These are phyloP conservation scores for Arbutus unedo DNA, from an alignment of 148 eudicot genomes.

Conservation along the genomic window DNA sequence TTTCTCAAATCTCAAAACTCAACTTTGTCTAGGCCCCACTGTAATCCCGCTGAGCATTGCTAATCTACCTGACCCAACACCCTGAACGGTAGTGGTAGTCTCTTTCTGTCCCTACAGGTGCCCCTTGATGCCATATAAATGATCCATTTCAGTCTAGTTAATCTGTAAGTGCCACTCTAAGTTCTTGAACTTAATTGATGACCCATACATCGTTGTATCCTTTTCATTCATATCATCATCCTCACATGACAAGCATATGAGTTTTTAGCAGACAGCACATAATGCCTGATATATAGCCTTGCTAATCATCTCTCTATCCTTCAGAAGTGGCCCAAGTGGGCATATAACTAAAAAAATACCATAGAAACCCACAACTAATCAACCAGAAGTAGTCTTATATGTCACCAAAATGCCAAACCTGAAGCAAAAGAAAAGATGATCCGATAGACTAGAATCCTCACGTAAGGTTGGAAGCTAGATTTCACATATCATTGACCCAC, in stretches of 20 bases:
- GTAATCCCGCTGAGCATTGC: neutral
- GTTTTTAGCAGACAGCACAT: neutral
- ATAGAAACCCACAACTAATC: neutral
- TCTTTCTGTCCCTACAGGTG: neutral
- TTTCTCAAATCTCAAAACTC: neutral
- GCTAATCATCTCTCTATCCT: neutral
- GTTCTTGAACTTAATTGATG: neutral
- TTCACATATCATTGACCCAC: neutral
- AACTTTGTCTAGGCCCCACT: neutral
- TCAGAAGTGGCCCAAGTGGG: neutral
- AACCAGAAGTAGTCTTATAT: neutral
- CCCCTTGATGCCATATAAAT: neutral
- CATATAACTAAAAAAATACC: neutral
- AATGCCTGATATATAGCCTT: neutral
- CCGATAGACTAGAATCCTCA: neutral
- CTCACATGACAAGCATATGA: neutral
- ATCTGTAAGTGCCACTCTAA: neutral
- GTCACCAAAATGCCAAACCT: neutral
- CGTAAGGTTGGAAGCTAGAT: neutral
- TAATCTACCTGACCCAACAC: neutral
- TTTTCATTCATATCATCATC: constrained; percentile 2
- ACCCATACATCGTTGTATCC: neutral
- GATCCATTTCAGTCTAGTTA: neutral
- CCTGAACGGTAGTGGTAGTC: neutral
- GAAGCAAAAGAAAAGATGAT: neutral